These are phyloP conservation scores for Phytophthora litchii DNA, from an alignment of 352 stramenopile species.

Conservation along the genomic window DNA sequence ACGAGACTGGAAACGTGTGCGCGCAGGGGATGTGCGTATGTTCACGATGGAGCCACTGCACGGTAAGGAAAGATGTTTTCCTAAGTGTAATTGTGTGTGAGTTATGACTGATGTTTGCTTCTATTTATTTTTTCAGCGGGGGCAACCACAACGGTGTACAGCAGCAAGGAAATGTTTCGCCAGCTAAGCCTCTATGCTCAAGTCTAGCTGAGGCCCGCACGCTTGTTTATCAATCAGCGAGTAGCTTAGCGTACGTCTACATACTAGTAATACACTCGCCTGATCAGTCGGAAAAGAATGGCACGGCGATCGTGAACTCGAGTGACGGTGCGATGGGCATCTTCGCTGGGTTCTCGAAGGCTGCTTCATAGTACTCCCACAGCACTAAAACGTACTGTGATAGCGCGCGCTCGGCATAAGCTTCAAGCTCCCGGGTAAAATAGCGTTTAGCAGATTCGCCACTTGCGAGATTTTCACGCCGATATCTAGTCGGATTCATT, in stretches of 20 bases:
- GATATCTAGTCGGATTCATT: conserved; percentile 38
- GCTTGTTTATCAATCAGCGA: conserved; percentile 20
- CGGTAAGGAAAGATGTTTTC: conserved; percentile 34
- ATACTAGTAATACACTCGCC: conserved; percentile 38
- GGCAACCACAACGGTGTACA: conserved; percentile 76
- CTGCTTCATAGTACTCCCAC: conserved; percentile 82
- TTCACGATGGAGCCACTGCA: conserved; percentile 74
- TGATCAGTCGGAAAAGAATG: conserved; percentile 68
- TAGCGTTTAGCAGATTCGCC: conserved; percentile 40
- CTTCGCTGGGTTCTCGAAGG: conserved; percentile 54
- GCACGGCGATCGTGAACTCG: conserved; percentile 82
- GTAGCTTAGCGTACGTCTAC: conserved; percentile 24
- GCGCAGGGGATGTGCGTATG: conserved; percentile 70
- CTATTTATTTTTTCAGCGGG: conserved; percentile 46
- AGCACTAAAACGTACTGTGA: conserved; percentile 83
- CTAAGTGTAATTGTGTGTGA: not conserved
- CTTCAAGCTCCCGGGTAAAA: conserved; percentile 67
- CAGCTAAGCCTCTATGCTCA: conserved; percentile 81
- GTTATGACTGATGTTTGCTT: conserved; percentile 28
- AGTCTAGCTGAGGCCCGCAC: conserved; percentile 32
- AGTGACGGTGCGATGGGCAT: conserved; percentile 69
- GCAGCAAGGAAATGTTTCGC: conserved; percentile 74
- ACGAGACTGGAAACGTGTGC: conserved; percentile 79
- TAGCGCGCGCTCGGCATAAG: conserved; percentile 74
- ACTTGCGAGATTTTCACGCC: conserved; percentile 1